Conservation (phyloP, 495 filamentous ascomycete genomes). For the Trichoderma parareesei region DNA sequence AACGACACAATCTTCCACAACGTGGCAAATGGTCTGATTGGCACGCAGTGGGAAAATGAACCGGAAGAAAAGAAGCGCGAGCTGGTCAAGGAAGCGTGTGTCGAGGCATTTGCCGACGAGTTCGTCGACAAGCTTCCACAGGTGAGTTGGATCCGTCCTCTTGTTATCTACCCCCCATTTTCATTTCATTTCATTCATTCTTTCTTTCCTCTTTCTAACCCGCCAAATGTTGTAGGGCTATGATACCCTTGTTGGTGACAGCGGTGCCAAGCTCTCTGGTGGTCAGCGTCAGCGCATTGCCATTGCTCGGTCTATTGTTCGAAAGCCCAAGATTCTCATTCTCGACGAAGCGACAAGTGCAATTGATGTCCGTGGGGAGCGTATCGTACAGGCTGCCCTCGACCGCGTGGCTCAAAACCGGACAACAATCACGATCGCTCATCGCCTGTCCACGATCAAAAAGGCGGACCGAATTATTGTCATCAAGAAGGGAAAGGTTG, state of each 20-base stretch:
- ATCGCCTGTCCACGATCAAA: slow-evolving; percentile 61
- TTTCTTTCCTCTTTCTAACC: slow-evolving; percentile 9
- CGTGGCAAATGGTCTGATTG: slow-evolving; percentile 51
- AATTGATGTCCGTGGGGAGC: slow-evolving; percentile 63
- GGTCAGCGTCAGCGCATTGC: slow-evolving; percentile 62
- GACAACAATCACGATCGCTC: slow-evolving; percentile 75
- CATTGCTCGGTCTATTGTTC: slow-evolving; percentile 62
- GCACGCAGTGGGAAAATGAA: slow-evolving; percentile 46
- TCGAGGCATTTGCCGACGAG: slow-evolving; percentile 48
- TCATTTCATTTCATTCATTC: background rate
- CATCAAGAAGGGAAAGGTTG: slow-evolving; percentile 49
- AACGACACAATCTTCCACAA: slow-evolving; percentile 62
- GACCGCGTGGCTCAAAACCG: slow-evolving; percentile 57
- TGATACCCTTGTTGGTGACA: slow-evolving; percentile 47
- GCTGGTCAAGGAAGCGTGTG: slow-evolving; percentile 49
- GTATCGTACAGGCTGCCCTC: slow-evolving; percentile 60
- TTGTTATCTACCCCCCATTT: background rate
- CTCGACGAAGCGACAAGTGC: slow-evolving; percentile 81
- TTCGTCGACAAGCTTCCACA: slow-evolving; percentile 56
- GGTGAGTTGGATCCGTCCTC: background rate
- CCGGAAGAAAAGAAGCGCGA: slow-evolving; percentile 43
- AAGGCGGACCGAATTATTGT: slow-evolving; percentile 66
- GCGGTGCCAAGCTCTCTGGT: slow-evolving; percentile 41
- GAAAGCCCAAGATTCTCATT: slow-evolving; percentile 70
- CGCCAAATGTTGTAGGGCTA: slow-evolving; percentile 28